Base-by-base conservation (phyloP, 176 grass and related monocot species). In the Juncus effusus region DNA sequence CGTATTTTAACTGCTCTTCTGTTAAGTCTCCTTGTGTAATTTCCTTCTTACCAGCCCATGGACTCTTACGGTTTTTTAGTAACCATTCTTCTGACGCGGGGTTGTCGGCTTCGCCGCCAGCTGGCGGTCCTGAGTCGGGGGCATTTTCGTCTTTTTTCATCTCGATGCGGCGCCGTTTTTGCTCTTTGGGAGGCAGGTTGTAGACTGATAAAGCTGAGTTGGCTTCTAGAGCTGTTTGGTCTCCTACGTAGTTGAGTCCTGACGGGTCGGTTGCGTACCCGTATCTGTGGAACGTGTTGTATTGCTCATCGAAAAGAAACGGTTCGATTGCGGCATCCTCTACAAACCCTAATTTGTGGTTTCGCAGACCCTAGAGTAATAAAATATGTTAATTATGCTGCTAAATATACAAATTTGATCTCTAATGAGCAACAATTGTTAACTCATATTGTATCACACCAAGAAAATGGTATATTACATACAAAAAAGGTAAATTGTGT, bases 291-390 rank as follows among this genome's bases (percentile, higher is more conserved):
- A 93, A 99, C 61, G 94, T 99, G 75, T 93, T 99, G 49, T 99
- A 99, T 65, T 99, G 88, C 69, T 99, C 94, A 40, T 99, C 94
- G 65, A 99, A 99, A 52, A 93, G 88, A 80, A 99, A 99, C 12
- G 88, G 94, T 67, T 93, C 77, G 16, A 99, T 69, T 0, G 83
- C 70, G 40, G 94, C 88, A 60, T 93, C 88, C 80, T 99, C 94
- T 11, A 99, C 88, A 74, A 89, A 90, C 13, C 88, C 88, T 59
- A 99, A 83, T 78, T 99, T 99, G 78, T 99, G 94, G 85, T 99
- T 99, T 56, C 88, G 85, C 67, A 93, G 80, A 62, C 88, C 88
- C 69, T 72, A 53, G 40, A 58, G 12, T 42, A 60, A 36, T 59
- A 52, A 53, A 72, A 59, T 42, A 59, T 16, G 2, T 45, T 35